These are phyloP conservation scores for Venturiaceae sp. DNA, from an alignment of 2,329 filamentous ascomycete species.

Conservation along the genomic window DNA sequence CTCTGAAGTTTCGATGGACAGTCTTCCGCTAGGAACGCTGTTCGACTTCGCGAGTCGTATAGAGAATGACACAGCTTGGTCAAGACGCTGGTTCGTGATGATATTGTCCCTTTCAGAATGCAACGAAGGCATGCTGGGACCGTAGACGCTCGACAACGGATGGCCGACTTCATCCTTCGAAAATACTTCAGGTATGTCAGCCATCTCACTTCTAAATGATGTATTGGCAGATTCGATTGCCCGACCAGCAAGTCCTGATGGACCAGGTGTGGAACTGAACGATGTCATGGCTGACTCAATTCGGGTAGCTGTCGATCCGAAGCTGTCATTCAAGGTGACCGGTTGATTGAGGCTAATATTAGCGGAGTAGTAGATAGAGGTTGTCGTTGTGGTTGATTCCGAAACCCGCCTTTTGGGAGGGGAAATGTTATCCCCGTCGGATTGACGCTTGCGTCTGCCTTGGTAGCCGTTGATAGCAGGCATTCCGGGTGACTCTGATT, in stretches of 20 bases:
- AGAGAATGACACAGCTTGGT: not conserved
- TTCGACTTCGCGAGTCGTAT: not conserved
- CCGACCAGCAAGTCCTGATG: not conserved
- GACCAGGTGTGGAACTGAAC: not conserved
- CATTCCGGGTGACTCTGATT: not conserved
- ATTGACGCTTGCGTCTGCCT: not conserved
- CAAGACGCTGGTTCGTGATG: not conserved
- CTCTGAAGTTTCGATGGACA: not conserved
- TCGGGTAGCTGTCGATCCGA: not conserved
- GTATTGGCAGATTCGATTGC: not conserved
- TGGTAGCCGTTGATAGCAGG: not conserved
- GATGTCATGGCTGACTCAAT: not conserved
- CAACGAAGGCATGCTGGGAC: not conserved
- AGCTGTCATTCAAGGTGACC: not conserved
- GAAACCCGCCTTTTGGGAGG: not conserved
- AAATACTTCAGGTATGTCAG: too few relatives aligned
- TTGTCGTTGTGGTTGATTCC: not conserved
- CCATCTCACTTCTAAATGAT: not conserved
- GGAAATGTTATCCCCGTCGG: not conserved
- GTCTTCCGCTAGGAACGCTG: not conserved
- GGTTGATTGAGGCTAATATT: not conserved
- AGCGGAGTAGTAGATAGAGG: not conserved
- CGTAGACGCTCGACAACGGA: not conserved
- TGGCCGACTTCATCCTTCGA: too few relatives aligned
- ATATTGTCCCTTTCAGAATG: not conserved